Base-by-base conservation (phyloP, 1,139 yeast genomes). In the Lodderomyces beijingensis region DNA sequence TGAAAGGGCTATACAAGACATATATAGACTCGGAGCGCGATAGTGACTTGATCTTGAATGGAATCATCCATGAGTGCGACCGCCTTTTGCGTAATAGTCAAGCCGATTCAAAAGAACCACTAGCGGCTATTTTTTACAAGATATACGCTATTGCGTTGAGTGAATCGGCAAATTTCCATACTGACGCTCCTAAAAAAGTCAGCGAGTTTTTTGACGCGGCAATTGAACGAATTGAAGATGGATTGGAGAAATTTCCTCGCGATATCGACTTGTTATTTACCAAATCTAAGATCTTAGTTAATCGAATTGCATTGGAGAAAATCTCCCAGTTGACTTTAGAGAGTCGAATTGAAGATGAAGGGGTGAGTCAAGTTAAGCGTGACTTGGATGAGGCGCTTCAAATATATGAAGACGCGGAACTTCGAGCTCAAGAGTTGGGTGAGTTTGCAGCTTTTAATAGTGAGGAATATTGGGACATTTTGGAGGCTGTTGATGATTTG, bases 11-110 rank as follows among this genome's bases (percentile, higher is more conserved):
- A 28, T 88, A 86, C 83, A 59, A 59, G 19, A 76, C 83, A 2
- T 82, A 74, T 53, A 48, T 53, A 30, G 49, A 65, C 28, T 68
- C 81, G 3, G 77, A 74, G 12, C 72, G 73, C 43, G 79, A 76
- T 32, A 74, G 72, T 43, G 87, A 73, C 52, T 61, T 71, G 41
- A 74, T 87, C 25, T 61, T 88, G 33, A 84, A 88, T 48, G 97
- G 96, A 18, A 72, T 91, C 4, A 75, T 91, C 14, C 96, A 91
- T 49, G 97, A 91, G 55, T 84, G 96, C 58, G 96, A 89, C 50
- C 62, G 95, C 30, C 54, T 87, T 26, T 65, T 87, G 44, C 69
- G 95, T 46, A 38, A 40, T 17, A 31, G 41, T 14, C 59, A 60
- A 3, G 55, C 55, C 9, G 37, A 48, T 3, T 49, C 26, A 4